phyloP scores from a whole-genome alignment of 1,284 basidiomycete genomes.

The Gomphus bonarii region DNA sequence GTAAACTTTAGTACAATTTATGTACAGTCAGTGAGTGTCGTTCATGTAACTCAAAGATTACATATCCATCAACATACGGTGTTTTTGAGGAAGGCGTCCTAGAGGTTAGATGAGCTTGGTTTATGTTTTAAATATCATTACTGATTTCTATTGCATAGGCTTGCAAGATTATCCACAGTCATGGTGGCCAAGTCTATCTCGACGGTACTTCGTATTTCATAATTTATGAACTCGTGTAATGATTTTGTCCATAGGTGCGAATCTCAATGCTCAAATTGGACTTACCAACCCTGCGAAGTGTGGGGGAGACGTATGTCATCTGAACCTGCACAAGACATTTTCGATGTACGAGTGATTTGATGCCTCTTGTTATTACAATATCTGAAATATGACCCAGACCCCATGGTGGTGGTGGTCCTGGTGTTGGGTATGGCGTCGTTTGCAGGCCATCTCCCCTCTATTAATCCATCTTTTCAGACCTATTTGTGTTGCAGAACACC shows the following conservation, averaged over 20 bases:
- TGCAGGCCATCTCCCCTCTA: neutral
- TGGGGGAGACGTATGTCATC: conserved; percentile 95
- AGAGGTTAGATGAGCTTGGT: conserved; percentile 34
- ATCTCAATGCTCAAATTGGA: conserved; percentile 93
- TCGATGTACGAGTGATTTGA: conserved; percentile 50
- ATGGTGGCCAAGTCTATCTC: conserved; percentile 95
- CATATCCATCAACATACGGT: conserved; percentile 93
- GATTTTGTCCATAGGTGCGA: conserved; percentile 47
- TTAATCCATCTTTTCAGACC: conserved; percentile 42
- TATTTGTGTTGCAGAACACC: conserved; percentile 89
- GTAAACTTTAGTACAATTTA: conserved; percentile 15
- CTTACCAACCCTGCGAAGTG: conserved; percentile 92
- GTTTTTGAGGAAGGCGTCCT: conserved; percentile 93
- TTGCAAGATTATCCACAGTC: conserved; percentile 87
- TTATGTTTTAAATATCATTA: conserved; percentile 5
- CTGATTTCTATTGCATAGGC: conserved; percentile 35
- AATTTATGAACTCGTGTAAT: neutral
- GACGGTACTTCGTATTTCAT: conserved; percentile 45
- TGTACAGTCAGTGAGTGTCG: neutral
- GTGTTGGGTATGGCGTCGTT: conserved; percentile 55
- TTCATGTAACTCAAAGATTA: conserved; percentile 42
- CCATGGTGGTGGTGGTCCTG: conserved; percentile 95
- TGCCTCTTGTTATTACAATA: conserved; percentile 2
- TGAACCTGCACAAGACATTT: conserved; percentile 97
- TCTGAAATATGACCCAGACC: conserved; percentile 41